Conservation (phyloP, 2,329 filamentous ascomycete species). For the Fusarium pilosicola region DNA sequence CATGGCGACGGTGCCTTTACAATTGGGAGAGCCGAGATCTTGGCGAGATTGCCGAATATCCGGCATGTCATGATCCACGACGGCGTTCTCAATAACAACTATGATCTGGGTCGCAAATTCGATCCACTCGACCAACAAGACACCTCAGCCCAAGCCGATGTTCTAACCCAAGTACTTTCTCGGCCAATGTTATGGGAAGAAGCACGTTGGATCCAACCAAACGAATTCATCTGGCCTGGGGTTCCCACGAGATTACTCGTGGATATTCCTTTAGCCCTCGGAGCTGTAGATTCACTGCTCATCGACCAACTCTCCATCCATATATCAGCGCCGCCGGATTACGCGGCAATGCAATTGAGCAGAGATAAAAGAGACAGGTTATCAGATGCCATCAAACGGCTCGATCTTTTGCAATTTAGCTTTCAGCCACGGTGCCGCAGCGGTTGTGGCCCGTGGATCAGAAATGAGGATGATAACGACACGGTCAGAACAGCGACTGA, state of each 20-base stretch:
- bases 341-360: background rate
- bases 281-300: fast-evolving
- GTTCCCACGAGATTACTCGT: background rate
- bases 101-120: background rate
- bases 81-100: background rate
- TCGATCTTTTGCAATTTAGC: background rate
- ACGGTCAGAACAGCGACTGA: background rate
- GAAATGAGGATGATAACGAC: background rate
- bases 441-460: background rate
- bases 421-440: background rate
- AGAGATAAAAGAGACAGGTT: fast-evolving
- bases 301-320: background rate
- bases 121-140: background rate
- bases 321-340: background rate
- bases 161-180: background rate
- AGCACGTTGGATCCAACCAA: background rate
- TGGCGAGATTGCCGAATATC: background rate
- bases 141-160: background rate
- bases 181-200: background rate
- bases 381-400: background rate
- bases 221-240: background rate
- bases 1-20: background rate
- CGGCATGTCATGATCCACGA: background rate
- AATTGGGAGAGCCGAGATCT: fast-evolving
- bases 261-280: background rate